Evolutionary conservation across 371 early-diverging fungal species (phyloP), one percentile per base, ranked within the genome.

Genomic region (Rhizopus sp.): DNA sequence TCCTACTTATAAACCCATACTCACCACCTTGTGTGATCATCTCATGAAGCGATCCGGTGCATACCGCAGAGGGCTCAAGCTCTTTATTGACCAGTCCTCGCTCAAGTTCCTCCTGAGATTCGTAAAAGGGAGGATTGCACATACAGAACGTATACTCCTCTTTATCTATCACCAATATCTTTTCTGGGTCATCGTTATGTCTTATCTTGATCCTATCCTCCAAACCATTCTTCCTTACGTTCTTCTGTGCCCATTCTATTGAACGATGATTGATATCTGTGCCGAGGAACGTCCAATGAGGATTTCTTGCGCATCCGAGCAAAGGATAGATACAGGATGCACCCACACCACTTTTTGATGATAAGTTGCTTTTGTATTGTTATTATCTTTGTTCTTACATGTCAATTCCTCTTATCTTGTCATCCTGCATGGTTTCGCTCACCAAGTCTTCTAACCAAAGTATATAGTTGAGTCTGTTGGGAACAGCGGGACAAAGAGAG

Each of bases 91-190:
- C 41, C 5, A 68, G 46, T 0, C 74, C 68, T 42, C 61, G 55
- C 12, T 76, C 70, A 6, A 86, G 63, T 37, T 86, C 80, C 38
- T 69, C 70, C 9, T 59, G 46, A 38, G 75, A 78, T 1, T 55
- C 66, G 46, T 85, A 90, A 56, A 90, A 90, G 3, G 91, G 91
- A 6, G 91, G 91, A 54, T 90, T 90, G 62, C 88, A 88, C 87
- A 90, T 87, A 44, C 78, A 72, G 55, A 88, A 88, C 30, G 72
- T 64, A 66, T 77, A 89, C 39, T 58, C 46, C 1, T 50, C 17
- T 5, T 66, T 16, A 40, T 54, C 64, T 3, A 71, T 6, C 5
- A 62, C 6, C 15, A 85, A 66, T 7, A 79, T 66, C 5, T 41
- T 59, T 4, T 60, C 37, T 4, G 72, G 66, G 38, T 63, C 57